Base-by-base conservation (phyloP, 768 basidiomycete species). In the Mycena latifolia region DNA sequence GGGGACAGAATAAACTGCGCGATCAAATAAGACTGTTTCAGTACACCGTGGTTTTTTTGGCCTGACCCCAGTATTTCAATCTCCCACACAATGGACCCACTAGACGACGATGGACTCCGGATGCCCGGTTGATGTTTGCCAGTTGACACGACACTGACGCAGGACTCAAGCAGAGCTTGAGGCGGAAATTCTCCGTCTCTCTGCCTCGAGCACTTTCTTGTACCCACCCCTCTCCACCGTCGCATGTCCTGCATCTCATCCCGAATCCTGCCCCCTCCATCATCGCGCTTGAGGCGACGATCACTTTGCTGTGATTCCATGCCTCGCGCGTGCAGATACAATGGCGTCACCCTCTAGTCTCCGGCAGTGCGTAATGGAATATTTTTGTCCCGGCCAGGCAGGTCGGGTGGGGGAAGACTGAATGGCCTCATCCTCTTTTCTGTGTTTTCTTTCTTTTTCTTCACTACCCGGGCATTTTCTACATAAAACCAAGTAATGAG, bases 281-380 rank as follows among this genome's bases (percentile, higher is more conserved):
- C n/a, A 73, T 74, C 77, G 76, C 77, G 84, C 86, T 88, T 77
- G 87, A 87, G 85, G 83, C 86, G 85, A 90, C 89, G 90, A 91
- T 89, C 91, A 33, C 11, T 33, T 33, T 33, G 77, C 73, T 33
- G 11, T 33, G 5, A 33, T 33, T 33, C 31, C 11, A 6, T 6
- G 5, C 31, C 31, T 33, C 31, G 11, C 11, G 83, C n/a, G n/a
- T n/a, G n/a, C n/a, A n/a, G 31, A 33, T 11, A 33, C 31, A 33
- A 33, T 33, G 6, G 31, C 31, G 6, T 33, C 11, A 6, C 6
- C 6, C 6, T 33, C 11, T 33, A 33, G 6, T 33, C 31, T 33
- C 31, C 31, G 31, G 11, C 5, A 33, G 11, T 33, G 31, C 6
- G 11, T 6, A 5, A 33, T 6, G 31, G 31, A 33, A 11, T 33